Base-by-base conservation (phyloP, 2,329 filamentous ascomycete species). In the Trichoderma semiorbis region DNA sequence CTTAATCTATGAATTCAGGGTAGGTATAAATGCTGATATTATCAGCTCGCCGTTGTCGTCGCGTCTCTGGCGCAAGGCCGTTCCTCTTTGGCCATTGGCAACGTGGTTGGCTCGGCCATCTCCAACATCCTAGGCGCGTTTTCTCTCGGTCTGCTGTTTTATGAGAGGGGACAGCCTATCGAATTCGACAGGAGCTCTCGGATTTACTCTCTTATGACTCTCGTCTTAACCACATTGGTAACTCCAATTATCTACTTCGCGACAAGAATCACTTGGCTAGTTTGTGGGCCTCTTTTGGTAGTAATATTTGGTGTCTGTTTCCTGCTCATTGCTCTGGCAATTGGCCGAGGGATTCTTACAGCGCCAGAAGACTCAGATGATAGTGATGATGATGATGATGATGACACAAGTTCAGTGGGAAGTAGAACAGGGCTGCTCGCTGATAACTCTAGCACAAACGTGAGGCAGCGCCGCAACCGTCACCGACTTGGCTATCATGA, bases 111-210 rank as follows among this genome's bases (percentile, higher is more conserved):
- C n/a, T 86, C 85, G 21, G 80, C 82, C 43, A 85, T 88, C 60
- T 87, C 86, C 64, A 88, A 88, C 69, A 86, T 88, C 65, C 80
- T 88, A 2, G 86, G 86, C 18, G 86, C 86, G 14, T 88, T 88
- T 74, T 86, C 85, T 1, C 79, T 88, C 1, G 86, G 85, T 6
- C 79, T 88, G 1, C 75, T 88, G 4, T 85, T 83, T 74, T 78
- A 81, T 71, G 65, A 58, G 50, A 36, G 11, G 18, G 30, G 30
- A 30, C 66, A 72, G 70, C 50, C 67, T 21, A 58, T 73, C 30
- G 62, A 74, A 1, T 88, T 87, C 72, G 86, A 88, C 73, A 74
- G 75, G n/a, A 86, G 84, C 72, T 80, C 85, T 1, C 84, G 83
- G 72, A 78, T 86, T 14, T 87, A 88, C 73, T 82, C 84, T 34